phyloP scores from a whole-genome alignment of 768 basidiomycete genomes.

The Mycena galericulata region DNA sequence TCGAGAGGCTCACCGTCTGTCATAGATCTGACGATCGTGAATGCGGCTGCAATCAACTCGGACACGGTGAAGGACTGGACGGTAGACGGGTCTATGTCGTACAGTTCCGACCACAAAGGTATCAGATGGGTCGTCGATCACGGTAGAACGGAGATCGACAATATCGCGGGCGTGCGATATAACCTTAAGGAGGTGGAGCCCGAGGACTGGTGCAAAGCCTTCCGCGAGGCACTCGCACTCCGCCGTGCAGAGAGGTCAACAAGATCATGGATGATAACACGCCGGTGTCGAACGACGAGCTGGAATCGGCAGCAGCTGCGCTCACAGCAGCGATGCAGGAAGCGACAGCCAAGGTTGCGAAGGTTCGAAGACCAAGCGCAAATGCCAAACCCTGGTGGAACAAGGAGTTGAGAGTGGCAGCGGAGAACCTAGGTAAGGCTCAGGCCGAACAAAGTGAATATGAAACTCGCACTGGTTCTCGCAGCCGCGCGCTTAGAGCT shows the following conservation, averaged over 20 bases:
- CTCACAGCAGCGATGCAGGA: constrained; percentile 1
- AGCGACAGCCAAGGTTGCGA: constrained; percentile 6
- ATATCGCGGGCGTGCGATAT: background rate
- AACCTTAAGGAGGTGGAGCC: constrained; percentile 7
- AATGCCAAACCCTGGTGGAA: constrained; percentile 39
- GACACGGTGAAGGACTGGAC: constrained; percentile 13
- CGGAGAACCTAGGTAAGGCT: constrained; percentile 15
- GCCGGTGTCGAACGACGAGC: background rate
- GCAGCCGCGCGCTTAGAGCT: constrained; percentile 11
- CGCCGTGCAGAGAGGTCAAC: background rate
- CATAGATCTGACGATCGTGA: constrained; percentile 7
- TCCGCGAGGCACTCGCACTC: background rate
- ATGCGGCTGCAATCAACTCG: background rate
- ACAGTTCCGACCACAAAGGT: constrained; percentile 1
- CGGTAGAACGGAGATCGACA: constrained; percentile 1
- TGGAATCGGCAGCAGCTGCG: constrained; percentile 2
- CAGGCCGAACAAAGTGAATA: constrained; percentile 7
- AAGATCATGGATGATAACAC: background rate
- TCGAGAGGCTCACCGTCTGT: background rate
- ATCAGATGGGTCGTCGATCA: background rate
- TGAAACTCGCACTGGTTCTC: background rate
- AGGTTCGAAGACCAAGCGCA: background rate
- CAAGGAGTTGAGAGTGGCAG: constrained; percentile 28
- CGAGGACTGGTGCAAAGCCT: background rate
- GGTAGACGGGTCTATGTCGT: background rate